phyloP scores from a whole-genome alignment of 2,329 filamentous ascomycete genomes.

The Aspergillaceae sp. region DNA sequence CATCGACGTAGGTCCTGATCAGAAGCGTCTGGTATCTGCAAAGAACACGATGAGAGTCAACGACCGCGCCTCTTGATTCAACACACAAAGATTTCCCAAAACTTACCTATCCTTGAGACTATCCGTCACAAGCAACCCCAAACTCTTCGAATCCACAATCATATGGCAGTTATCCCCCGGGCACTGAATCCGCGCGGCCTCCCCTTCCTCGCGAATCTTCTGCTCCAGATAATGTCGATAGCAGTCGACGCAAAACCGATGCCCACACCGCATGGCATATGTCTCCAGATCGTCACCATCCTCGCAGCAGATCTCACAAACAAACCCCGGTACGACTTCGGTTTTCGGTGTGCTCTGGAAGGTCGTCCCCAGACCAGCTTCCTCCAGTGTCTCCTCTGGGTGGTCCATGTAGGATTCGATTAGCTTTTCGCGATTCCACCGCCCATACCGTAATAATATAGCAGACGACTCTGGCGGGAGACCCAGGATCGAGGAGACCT shows the following conservation, averaged over 20 bases:
- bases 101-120: constrained; percentile 49
- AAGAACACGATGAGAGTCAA: constrained; percentile 6
- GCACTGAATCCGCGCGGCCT: constrained; percentile 90
- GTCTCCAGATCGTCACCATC: constrained; percentile 68
- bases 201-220: constrained; percentile 92
- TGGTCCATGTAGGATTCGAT: constrained; percentile 96
- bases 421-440: constrained; percentile 93
- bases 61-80: not conserved
- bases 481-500: constrained; percentile 85
- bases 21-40: constrained; percentile 73
- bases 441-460: constrained; percentile 77
- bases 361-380: constrained; percentile 67
- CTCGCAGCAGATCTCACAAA: constrained; percentile 94
- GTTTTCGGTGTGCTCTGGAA: constrained; percentile 57
- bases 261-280: constrained; percentile 91
- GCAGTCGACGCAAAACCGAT: constrained; percentile 87
- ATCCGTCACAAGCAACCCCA: constrained; percentile 62
- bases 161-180: constrained; percentile 78
- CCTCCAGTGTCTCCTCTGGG: constrained; percentile 68
- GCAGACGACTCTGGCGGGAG: constrained; percentile 82
- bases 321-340: constrained; percentile 64
- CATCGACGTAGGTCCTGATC: constrained; percentile 91
- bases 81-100: not conserved
- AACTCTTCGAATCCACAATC: constrained; percentile 81
- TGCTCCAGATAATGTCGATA: constrained; percentile 84